Evolutionary conservation across 441 rosid species (phyloP).

Genomic region (Euphorbia corollata): DNA sequence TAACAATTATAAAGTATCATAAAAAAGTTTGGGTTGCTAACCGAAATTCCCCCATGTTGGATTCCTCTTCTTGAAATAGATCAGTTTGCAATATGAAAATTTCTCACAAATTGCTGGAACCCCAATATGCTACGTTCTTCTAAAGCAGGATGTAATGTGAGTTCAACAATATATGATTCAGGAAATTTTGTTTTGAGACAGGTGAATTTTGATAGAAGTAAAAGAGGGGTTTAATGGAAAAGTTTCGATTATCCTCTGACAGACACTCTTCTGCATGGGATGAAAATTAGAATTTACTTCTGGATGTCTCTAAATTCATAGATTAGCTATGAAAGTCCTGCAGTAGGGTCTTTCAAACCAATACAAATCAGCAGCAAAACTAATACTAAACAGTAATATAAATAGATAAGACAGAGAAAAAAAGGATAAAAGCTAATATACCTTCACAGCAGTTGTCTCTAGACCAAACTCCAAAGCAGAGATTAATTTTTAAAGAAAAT

Average conservation of each 20-base stretch:
- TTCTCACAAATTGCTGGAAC: background rate
- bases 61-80: slow-evolving; percentile 19
- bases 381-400: too few species aligned
- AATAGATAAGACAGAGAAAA: too few species aligned
- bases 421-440: too few species aligned
- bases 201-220: background rate
- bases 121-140: slow-evolving; percentile 3
- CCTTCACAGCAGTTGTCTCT: too few species aligned
- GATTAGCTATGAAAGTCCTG: slow-evolving; percentile 15
- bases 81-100: slow-evolving; percentile 21
- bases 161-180: slow-evolving; percentile 7
- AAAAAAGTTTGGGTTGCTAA: slow-evolving; percentile 28
- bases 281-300: slow-evolving; percentile 29
- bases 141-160: background rate
- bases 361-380: too few species aligned
- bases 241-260: slow-evolving; percentile 39
- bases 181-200: slow-evolving; percentile 18
- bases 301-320: slow-evolving; percentile 25
- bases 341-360: too few species aligned
- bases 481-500: too few species aligned
- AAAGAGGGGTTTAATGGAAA: slow-evolving; percentile 27
- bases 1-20: too few species aligned
- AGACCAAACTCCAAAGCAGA: too few species aligned
- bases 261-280: slow-evolving; percentile 30
- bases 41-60: slow-evolving; percentile 19